phyloP scores from a whole-genome alignment of 2,329 filamentous ascomycete genomes.

The Penicillium polonicum region DNA sequence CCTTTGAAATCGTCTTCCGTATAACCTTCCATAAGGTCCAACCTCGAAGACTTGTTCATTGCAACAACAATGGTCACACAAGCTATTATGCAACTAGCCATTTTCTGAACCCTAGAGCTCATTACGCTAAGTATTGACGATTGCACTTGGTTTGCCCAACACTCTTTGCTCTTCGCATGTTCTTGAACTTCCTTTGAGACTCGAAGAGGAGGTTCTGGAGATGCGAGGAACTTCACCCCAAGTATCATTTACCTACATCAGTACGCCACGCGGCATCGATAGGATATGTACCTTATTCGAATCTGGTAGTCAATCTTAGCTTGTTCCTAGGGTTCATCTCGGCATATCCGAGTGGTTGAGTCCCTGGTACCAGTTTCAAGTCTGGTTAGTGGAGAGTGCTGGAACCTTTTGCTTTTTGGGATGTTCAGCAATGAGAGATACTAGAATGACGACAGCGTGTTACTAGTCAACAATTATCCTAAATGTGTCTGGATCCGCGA shows the following conservation, averaged over 20 bases:
- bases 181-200: background rate
- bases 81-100: background rate
- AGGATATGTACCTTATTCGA: too few relatives aligned
- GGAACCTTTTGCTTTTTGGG: too few relatives aligned
- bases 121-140: too few relatives aligned
- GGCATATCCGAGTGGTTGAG: too few relatives aligned
- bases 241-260: background rate
- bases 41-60: background rate
- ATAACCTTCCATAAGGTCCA: background rate
- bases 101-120: background rate
- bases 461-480: background rate
- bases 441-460: background rate
- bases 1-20: background rate
- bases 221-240: background rate
- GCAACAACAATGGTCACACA: background rate
- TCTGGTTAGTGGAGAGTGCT: too few relatives aligned
- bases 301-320: too few relatives aligned
- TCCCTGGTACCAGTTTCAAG: too few relatives aligned
- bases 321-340: too few relatives aligned
- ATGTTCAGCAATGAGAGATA: background rate
- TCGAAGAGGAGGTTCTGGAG: background rate
- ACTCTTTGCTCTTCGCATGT: too few relatives aligned
- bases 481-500: background rate
- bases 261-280: background rate
- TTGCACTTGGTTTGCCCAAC: too few relatives aligned